Base-by-base conservation (phyloP, 1,284 basidiomycete genomes). In the Ganoderma resinaceum region DNA sequence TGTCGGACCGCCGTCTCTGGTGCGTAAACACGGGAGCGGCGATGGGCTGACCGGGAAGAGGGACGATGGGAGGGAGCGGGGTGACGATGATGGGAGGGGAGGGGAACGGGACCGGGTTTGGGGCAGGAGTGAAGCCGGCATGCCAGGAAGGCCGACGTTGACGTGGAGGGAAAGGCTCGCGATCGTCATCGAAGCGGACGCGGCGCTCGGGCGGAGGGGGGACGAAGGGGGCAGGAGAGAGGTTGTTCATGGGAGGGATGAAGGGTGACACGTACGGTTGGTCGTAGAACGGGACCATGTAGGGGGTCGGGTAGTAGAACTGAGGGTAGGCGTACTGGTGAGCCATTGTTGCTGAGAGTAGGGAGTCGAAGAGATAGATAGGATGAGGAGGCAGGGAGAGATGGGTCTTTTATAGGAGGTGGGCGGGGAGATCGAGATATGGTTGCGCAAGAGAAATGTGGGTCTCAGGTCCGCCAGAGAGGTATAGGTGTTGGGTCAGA, bases 111-210 rank as follows among this genome's bases (percentile, higher is more conserved):
- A 64, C 68, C 16, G 76, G 73, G 67, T 76, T 76, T 18, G 77
- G 75, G 12, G 75, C 46, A 31, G 77, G 73, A 33, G 76, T 73
- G 31, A 70, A 71, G 16, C 72, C 73, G 8, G 71, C 75, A 61
- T 78, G 74, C 76, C 77, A 80, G 26, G 78, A 80, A 14, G 78
- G 78, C 20, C 76, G 76, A 46, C 78, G 74, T 20, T 67, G 63
- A n/a, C 74, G 76, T 1, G 65, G 57, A 33, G 57, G 62, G 23
- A 67, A 70, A 9, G 68, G 70, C 31, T 73, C 68, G 20, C 77
- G 76, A 49, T 75, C 76, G 55, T 75, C 75, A 20, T 75, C 76
- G 62, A 77, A 78, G 64, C 70, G 76, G n/a, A 77, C 77, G 14
- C 71, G 73, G 26, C 76, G 73, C 5, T 70, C 67, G 4, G 70